phyloP scores from a whole-genome alignment of 2,329 filamentous ascomycete genomes.

The Pseudogymnoascus sp. region DNA sequence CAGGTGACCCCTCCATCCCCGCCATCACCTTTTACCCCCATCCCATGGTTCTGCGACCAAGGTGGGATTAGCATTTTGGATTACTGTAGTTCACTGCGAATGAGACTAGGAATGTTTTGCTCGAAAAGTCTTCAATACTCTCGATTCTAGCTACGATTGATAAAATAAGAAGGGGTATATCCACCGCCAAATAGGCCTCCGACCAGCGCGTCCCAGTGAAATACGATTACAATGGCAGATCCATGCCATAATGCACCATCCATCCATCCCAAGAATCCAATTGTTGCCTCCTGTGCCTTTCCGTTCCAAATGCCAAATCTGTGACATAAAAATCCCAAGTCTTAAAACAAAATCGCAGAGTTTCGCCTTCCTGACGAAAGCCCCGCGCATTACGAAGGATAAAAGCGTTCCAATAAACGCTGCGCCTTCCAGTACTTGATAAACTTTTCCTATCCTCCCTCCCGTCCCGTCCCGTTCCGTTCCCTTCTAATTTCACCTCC shows the following conservation, averaged over 20 bases:
- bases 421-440: neutral
- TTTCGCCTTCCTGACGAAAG: slow-evolving; percentile 3
- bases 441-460: neutral
- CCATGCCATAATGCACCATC: slow-evolving; percentile 8
- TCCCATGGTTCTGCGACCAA: neutral
- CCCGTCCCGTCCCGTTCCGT: neutral
- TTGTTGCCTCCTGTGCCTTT: slow-evolving; percentile 3
- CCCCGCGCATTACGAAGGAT: neutral
- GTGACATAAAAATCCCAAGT: neutral
- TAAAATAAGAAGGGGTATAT: slow-evolving; percentile 9
- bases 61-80: neutral
- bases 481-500: neutral
- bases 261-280: slow-evolving; percentile 9
- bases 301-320: slow-evolving; percentile 6
- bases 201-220: slow-evolving; percentile 9
- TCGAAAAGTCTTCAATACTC: slow-evolving; percentile 7
- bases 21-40: neutral
- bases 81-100: neutral
- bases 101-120: neutral
- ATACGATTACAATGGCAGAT: slow-evolving; percentile 8
- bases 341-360: slow-evolving; percentile 4
- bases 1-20: slow-evolving; percentile 5
- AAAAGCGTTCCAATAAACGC: neutral
- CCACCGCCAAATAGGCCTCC: slow-evolving; percentile 8
- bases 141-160: slow-evolving; percentile 4